Conservation (phyloP, 495 filamentous ascomycete species). For the Penicillium ochrochloron region DNA sequence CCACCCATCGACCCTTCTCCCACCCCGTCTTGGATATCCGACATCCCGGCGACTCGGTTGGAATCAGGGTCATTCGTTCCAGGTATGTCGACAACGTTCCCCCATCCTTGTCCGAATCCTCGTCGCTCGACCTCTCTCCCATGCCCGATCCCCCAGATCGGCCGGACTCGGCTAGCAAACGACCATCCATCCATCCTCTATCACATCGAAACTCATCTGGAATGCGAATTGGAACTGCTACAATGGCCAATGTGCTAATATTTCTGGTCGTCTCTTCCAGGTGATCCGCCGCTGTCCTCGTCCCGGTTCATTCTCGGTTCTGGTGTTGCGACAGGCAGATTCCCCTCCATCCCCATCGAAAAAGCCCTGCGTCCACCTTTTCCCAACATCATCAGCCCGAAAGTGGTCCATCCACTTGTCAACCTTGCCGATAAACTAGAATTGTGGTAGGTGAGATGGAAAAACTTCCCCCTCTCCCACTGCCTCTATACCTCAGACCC, state of each 20-base stretch:
- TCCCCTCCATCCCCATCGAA: constrained; percentile 44
- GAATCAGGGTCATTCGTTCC: constrained; percentile 31
- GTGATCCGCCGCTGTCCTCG: constrained; percentile 37
- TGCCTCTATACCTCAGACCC: constrained; percentile 29
- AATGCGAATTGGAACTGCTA: constrained; percentile 21
- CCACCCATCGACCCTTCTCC: constrained; percentile 34
- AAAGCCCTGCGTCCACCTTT: constrained; percentile 38
- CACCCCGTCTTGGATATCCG: constrained; percentile 24
- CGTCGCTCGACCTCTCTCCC: constrained; percentile 32
- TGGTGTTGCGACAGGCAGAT: constrained; percentile 51
- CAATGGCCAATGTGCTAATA: constrained; percentile 38
- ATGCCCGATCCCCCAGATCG: constrained; percentile 38
- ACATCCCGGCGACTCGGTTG: constrained; percentile 39
- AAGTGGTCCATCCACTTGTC: constrained; percentile 44
- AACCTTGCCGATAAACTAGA: constrained; percentile 33
- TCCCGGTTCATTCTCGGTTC: constrained; percentile 44
- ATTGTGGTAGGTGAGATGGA: constrained; percentile 53
- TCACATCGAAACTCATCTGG: constrained; percentile 21
- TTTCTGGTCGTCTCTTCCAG: constrained; percentile 27
- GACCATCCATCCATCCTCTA: constrained; percentile 32
- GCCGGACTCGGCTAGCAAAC: constrained; percentile 40
- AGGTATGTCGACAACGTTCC: constrained; percentile 46
- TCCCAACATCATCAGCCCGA: constrained; percentile 38
- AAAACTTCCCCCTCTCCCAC: constrained; percentile 27
- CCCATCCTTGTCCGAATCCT: constrained; percentile 48